These are phyloP conservation scores for Albophoma yamanashiensis DNA, from an alignment of 2,329 filamentous ascomycete genomes.

Conservation along the genomic window DNA sequence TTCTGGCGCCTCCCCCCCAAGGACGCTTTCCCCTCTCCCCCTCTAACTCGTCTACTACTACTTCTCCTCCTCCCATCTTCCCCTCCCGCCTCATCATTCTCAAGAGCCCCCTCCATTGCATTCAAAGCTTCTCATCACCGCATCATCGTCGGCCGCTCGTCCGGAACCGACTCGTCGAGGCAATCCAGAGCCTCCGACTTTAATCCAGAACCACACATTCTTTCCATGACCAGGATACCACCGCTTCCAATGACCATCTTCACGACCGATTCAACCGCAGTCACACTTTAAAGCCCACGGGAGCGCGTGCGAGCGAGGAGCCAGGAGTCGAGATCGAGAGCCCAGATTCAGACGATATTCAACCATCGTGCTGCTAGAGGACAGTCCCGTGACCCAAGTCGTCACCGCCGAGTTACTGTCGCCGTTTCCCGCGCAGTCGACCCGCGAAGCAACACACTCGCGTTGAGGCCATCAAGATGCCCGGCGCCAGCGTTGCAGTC, in stretches of 20 bases:
- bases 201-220: conserved; percentile 19
- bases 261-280: conserved; percentile 39
- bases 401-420: conserved; percentile 14
- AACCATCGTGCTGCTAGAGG: conserved; percentile 40
- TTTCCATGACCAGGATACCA: conserved; percentile 31
- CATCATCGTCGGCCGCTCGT: conserved; percentile 16
- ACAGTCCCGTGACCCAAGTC: conserved; percentile 13
- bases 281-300: conserved; percentile 64
- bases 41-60: conserved; percentile 4
- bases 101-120: conserved; percentile 8
- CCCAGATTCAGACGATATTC: conserved; percentile 38
- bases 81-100: conserved; percentile 9
- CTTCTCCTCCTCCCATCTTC: conserved; percentile 9
- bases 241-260: conserved; percentile 41
- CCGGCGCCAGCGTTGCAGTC: conserved; percentile 57
- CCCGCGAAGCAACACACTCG: conserved; percentile 12
- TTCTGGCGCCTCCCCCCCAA: conserved; percentile 2
- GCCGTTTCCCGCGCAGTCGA: conserved; percentile 9
- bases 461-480: conserved; percentile 46
- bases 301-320: conserved; percentile 51
- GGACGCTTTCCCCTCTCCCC: conserved; percentile 6
- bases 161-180: conserved; percentile 14
- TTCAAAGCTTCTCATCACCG: conserved; percentile 12
- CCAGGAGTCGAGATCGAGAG: conserved; percentile 24
- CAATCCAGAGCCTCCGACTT: conserved; percentile 16